phyloP scores from a whole-genome alignment of 2,329 filamentous ascomycete genomes.

The Teratosphaeria viscida region DNA sequence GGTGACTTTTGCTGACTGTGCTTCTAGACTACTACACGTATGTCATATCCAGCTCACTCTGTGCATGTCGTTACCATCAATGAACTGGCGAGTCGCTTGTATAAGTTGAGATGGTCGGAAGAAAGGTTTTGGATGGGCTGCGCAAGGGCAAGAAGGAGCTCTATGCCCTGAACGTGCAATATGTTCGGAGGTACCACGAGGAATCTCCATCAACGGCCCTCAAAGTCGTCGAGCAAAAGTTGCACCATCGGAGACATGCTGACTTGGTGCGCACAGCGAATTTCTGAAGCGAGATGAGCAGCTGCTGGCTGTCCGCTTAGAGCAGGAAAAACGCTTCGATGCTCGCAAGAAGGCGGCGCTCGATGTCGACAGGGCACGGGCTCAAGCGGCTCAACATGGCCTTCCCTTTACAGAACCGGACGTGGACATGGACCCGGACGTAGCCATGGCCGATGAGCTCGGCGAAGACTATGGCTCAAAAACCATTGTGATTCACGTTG shows the following conservation, averaged over 20 bases:
- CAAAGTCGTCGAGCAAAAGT: background rate
- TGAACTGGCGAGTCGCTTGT: background rate
- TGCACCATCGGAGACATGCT: background rate
- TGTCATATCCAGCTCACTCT: constrained; percentile 22
- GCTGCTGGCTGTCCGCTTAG: constrained; percentile 75
- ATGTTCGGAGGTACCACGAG: constrained; percentile 20
- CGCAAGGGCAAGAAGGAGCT: constrained; percentile 25
- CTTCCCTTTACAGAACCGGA: constrained; percentile 28
- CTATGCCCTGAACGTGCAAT: constrained; percentile 26
- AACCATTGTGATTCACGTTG: constrained; percentile 88
- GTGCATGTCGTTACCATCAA: background rate
- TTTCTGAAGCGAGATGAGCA: constrained; percentile 98
- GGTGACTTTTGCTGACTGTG: constrained; percentile 9
- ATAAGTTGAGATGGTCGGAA: constrained; percentile 17
- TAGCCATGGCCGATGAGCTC: constrained; percentile 47
- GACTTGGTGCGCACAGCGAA: constrained; percentile 50
- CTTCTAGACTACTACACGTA: constrained; percentile 86
- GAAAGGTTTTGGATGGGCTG: constrained; percentile 21
- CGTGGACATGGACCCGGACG: constrained; percentile 30
- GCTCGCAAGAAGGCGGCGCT: constrained; percentile 76
- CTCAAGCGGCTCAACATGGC: constrained; percentile 52
- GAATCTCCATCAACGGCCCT: background rate
- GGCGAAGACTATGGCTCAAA: constrained; percentile 67
- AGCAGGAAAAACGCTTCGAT: constrained; percentile 77
- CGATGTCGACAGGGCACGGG: constrained; percentile 75